Base-by-base conservation (phyloP, 2,329 filamentous ascomycete genomes). In the Didymella pinodella region DNA sequence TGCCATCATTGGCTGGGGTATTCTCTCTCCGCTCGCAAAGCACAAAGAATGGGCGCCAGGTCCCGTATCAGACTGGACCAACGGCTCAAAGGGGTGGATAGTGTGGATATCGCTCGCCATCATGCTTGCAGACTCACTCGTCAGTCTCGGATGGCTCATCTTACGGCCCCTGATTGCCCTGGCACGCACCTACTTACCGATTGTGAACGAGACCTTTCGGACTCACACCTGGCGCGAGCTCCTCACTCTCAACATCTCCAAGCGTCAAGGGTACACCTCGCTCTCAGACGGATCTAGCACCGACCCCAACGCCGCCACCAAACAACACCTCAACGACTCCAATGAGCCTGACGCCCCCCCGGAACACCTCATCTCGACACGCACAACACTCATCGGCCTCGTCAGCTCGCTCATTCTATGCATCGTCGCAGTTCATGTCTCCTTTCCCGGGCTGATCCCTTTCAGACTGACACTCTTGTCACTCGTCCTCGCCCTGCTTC, bases 31-130 rank as follows among this genome's bases (percentile, higher is more conserved):
- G 1, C 77, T 98, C 7, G 93, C 95, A 4, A 97, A 97, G 75
- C 80, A 83, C 56, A 87, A 85, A 67, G 92, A 91, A 2, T 99
- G 95, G 95, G 95, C 95, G 10, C 91, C 93, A 2, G 95, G 93
- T 0, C 84, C 88, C 1, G 92, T 97, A 0, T 84, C 87, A 54
- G 91, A 96, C 75, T 99, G 95, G 95, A 91, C 94, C 59, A 87
- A 84, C 16, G 95, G 95, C 10, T 97, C 92, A 75, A 97, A 98
- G 79, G 95, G 94, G 38, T 99, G 95, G 95, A 98, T 99, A 60
- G 92, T 99, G 0, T 99, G 95, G 95, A 84, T 96, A 2, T 97
- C 92, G 32, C 81, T 99, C 29, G 92, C 95, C 3, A 97, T 99
- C 65, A 99, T 99, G 95, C 84, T 99, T 26, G 91, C 92, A 22